Evolutionary conservation across 352 stramenopile genomes (phyloP), one percentile per base, ranked within the genome.

Genomic region (Phytophthora cactorum): DNA sequence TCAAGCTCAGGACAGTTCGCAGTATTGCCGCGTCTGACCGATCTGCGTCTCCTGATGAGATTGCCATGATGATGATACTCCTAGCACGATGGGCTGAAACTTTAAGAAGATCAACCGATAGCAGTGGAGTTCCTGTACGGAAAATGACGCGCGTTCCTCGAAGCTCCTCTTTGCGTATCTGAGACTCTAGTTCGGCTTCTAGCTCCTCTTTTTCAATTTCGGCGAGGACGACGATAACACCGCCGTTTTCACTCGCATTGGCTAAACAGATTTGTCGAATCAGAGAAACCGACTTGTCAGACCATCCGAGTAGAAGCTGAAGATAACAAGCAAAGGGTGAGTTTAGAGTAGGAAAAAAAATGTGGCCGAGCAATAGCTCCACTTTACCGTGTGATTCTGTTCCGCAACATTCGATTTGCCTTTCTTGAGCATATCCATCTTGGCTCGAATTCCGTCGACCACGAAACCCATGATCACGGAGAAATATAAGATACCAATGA

Each of bases 381-480:
- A 63, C 74, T 70, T 22, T 68, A 93, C 82, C 31, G 89, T 96
- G 72, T 97, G 91, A 14, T 80, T 78, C 6, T 81, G 60, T 59
- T 97, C 91, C 1, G 92, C 85, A 2, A 97, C 82, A 43, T 88
- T 82, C 15, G 78, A 91, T 31, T 92, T 92, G 15, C 91, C 91
- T 74, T 95, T 93, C 59, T 97, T 97, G 4, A 97, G 59, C 41
- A 80, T 90, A 53, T 97, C 88, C 70, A 97, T 92, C 59, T 95
- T 93, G 5, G 86, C 89, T 17, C 82, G 85, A 77, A 97, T 96
- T 10, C 72, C 82, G 43, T 97, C 90, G 11, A 93, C 89, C 4
- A 97, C 86, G 34, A 97, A 96, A 29, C 90, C 91, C 78, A 97
- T 92, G 59, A 97, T 95, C 11, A 97, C 85, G 15, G 88, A 93